A percentile compares a stretch with the other conserved stretches of the same genome.
Evolutionary conservation across 2,329 filamentous ascomycete species (phyloP).

Genomic region (Neofusicoccum kwambonambiense): DNA sequence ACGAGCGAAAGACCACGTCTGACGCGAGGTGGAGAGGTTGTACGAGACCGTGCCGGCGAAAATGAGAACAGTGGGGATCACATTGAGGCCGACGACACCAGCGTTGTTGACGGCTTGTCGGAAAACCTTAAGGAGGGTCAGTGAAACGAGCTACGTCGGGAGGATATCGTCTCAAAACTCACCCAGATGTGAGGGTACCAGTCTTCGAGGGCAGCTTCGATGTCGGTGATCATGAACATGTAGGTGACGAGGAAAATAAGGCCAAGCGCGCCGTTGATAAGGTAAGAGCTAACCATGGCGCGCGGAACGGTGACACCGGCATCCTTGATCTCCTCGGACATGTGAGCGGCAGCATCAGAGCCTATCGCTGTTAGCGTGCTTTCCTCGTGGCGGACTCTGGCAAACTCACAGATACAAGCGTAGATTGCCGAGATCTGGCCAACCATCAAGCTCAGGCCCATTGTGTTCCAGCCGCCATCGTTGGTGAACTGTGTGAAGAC

Average conservation of each 20-base stretch:
- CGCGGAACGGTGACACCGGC: slow-evolving; percentile 18
- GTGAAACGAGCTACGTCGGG: too few species aligned
- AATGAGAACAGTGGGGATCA: slow-evolving; percentile 21
- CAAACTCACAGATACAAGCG: slow-evolving; percentile 14
- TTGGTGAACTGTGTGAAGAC: slow-evolving; percentile 38
- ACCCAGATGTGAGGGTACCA: slow-evolving; percentile 15
- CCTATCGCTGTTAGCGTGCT: neutral
- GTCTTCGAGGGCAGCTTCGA: slow-evolving; percentile 4
- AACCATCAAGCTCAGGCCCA: slow-evolving; percentile 39
- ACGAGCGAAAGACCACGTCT: slow-evolving; percentile 24
- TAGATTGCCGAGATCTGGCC: slow-evolving; percentile 42
- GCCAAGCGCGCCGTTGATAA: slow-evolving; percentile 20
- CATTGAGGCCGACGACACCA: slow-evolving; percentile 18
- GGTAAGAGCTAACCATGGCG: slow-evolving; percentile 21
- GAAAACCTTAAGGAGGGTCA: neutral
- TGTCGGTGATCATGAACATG: slow-evolving; percentile 22
- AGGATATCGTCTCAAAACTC: too few species aligned
- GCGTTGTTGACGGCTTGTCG: slow-evolving; percentile 16
- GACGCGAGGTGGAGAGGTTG: slow-evolving; percentile 21
- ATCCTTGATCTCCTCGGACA: slow-evolving; percentile 21
- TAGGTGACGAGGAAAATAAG: slow-evolving; percentile 22
- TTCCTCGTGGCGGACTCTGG: neutral
- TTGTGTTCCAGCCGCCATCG: slow-evolving; percentile 39
- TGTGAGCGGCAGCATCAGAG: slow-evolving; percentile 15
- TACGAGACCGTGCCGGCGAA: slow-evolving; percentile 20